Base-by-base conservation (phyloP, 1,284 basidiomycete species). In the Boletellus deceptivus region DNA sequence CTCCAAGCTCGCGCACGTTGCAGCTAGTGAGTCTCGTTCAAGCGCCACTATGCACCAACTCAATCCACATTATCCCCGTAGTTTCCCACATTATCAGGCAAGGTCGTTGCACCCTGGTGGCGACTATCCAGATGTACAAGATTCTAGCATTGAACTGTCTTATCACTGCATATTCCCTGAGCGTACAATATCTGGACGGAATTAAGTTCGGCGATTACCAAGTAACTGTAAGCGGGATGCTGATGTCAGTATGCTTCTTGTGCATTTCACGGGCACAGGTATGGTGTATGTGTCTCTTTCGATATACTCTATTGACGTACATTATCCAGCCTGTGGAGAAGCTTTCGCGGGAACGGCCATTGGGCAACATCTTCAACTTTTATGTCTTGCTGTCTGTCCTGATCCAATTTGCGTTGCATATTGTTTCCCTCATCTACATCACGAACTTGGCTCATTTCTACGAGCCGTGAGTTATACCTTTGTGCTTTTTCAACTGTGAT, bases 121-220 rank as follows among this genome's bases (percentile, higher is more conserved):
- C 94, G 1, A 98, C 94, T 2, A 90, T 95, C 52, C 95, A 98
- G 73, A 98, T 98, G 94, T 98, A 97, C 84, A 97, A 97, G 77
- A 98, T 98, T 59, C 77, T 98, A 35, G 94, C 94, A 3, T 75
- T 97, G 54, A 98, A 98, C 70, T 97, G 94, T 68, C 76, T 98
- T 37, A 98, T 98, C 68, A 96, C 93, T 3, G 94, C 94, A 29
- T 98, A 95, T 74, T 93, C 90, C 69, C 75, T 98, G 55, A 93
- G 90, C 61, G 95, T 98, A 22, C 93, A 96, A 70, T 97, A 98
- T 66, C 77, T 98, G 16, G 93, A 98, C 58, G 95, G 94, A 24
- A 96, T 98, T 79, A 98, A 98, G 72, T 97, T 93, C 70, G 95
- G 95, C 24, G 94, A 98, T 69, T 98, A 98, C 67, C 91, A 96